phyloP scores from a whole-genome alignment of 305 asterid species.

The Solanum hybrid region DNA sequence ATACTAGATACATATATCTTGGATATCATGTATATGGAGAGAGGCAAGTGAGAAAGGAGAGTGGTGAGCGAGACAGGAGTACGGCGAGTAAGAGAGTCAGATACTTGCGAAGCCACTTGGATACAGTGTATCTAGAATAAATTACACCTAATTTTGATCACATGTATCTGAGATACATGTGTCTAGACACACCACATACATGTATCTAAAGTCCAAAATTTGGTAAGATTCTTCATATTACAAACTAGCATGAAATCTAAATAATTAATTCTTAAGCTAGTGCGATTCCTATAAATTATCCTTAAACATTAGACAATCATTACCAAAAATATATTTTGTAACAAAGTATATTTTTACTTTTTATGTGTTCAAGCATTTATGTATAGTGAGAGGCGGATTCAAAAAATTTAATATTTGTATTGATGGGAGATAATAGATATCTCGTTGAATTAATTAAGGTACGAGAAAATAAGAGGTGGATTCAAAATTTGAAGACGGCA shows the following conservation, averaged over 20 bases:
- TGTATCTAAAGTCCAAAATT: neutral
- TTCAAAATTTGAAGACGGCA: neutral
- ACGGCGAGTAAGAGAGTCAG: neutral
- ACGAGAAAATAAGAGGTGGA: neutral
- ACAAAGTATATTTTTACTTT: neutral
- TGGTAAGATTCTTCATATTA: neutral
- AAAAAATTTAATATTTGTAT: fast-evolving
- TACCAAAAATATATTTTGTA: neutral
- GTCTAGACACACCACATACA: neutral
- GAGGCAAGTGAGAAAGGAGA: neutral
- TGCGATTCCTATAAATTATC: neutral
- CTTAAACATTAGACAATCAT: neutral
- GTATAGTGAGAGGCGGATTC: neutral
- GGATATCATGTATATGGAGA: neutral
- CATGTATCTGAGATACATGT: neutral
- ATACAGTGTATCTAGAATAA: too few relatives aligned
- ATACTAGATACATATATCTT: too few relatives aligned
- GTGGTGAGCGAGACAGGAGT: neutral
- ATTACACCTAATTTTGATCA: too few relatives aligned
- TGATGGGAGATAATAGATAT: neutral
- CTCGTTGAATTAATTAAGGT: neutral
- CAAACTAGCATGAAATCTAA: neutral
- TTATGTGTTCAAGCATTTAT: neutral
- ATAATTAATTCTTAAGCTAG: too few relatives aligned
- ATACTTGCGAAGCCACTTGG: neutral